Conservation (phyloP, 768 basidiomycete genomes). For the Termitomyces sp. region DNA sequence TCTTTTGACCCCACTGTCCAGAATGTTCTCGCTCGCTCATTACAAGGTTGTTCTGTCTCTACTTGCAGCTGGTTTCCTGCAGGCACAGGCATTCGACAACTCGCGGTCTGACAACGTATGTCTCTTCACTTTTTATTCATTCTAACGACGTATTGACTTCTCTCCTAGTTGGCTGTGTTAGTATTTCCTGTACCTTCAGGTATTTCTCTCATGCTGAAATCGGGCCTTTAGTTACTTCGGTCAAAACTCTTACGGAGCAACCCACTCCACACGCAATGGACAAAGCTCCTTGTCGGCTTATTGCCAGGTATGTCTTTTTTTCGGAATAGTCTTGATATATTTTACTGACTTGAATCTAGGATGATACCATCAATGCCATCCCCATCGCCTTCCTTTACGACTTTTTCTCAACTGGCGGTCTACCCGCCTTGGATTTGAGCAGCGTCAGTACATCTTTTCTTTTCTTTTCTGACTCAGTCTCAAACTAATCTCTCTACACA, state of each 20-base stretch:
- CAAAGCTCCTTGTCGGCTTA: conserved; percentile 39
- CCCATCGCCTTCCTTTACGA: conserved; percentile 58
- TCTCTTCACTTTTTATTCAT: background rate
- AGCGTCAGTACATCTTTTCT: conserved; percentile 31
- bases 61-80: conserved; percentile 5
- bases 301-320: conserved; percentile 36
- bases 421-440: conserved; percentile 55
- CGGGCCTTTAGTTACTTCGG: conserved; percentile 33
- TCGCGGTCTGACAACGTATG: conserved; percentile 33
- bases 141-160: background rate
- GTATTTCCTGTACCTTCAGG: background rate
- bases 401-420: conserved; percentile 52
- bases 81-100: conserved; percentile 24
- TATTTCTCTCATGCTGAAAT: background rate
- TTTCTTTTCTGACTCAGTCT: background rate
- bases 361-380: conserved; percentile 50
- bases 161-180: conserved; percentile 20
- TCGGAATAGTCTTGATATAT: background rate
- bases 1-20: background rate
- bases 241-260: conserved; percentile 56
- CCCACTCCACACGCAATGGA: conserved; percentile 33
- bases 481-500: background rate
- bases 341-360: conserved; percentile 24
- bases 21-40: conserved; percentile 1
- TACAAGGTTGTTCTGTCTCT: background rate